Base-by-base conservation (phyloP, 2,329 filamentous ascomycete genomes). In the Nothomitra cinnamomea region DNA sequence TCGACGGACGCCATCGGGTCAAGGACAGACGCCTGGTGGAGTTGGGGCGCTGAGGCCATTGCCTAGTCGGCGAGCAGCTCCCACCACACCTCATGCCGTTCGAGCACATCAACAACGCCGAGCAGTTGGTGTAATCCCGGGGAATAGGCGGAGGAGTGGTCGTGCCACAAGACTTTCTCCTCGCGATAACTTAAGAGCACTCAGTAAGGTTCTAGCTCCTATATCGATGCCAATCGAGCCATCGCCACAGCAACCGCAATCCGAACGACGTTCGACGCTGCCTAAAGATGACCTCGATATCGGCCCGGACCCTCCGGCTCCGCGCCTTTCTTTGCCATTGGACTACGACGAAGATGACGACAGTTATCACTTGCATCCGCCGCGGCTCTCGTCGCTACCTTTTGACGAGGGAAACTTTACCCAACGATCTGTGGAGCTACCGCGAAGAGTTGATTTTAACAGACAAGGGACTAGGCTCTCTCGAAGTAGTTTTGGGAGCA, bases 391-490 rank as follows among this genome's bases (percentile, higher is more conserved):
- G 4, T 32, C 74, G 32, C 69, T 71, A 8, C 58, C 60, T 0
- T 60, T 82, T 22, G 77, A 81, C 53, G 76, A 80, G 24, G 75
- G 79, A 42, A 74, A 81, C 58, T 72, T 72, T 56, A 82, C 79
- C 0, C 63, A 73, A 41, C 72, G 75, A 56, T 80, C 79, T 1
- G 71, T 83, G 25, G 80, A 83, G 64, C 61, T 80, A 50, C 74
- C 78, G 6, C 70, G 79, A 25, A 68, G 79, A 50, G 73, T 71
- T 15, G 61, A 66, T 38, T 73, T 66, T 52, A 74, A 79, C 55
- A 69, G 70, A 0, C n/a, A 19, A 7, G 61, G 64, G 2, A 66
- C 67, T 2, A 65, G 76, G 28, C 60, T 74, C 28, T 76, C 75
- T 10, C 65, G 69, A 53, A 64, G 63, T 24, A 72, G 69, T 59